These are phyloP conservation scores for Dichotomopilus funicola DNA, from an alignment of 2,329 filamentous ascomycete species.

Conservation along the genomic window DNA sequence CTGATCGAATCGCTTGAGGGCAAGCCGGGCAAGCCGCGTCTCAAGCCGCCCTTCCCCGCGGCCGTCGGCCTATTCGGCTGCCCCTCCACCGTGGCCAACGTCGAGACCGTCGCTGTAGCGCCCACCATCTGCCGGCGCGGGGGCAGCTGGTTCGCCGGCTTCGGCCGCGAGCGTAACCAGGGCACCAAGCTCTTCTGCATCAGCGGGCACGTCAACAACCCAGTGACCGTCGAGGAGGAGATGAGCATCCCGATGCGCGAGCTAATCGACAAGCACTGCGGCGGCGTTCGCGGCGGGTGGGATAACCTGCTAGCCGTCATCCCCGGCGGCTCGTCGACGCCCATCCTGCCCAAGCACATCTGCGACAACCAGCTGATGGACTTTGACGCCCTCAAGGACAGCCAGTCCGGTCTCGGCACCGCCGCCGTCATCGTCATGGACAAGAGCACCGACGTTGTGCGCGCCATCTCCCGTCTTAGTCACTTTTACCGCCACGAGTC, in stretches of 20 bases:
- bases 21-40: conserved; percentile 95
- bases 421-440: conserved; percentile 99
- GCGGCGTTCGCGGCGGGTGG: conserved; percentile 93
- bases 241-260: conserved; percentile 97
- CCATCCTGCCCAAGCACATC: conserved; percentile 80
- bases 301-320: conserved; percentile 95
- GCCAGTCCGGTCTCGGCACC: conserved; percentile 92
- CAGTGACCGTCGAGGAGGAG: conserved; percentile 95
- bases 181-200: conserved; percentile 99
- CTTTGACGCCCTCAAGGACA: conserved; percentile 97
- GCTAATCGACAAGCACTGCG: conserved; percentile 96
- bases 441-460: conserved; percentile 92
- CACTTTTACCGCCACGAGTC: conserved; percentile 99
- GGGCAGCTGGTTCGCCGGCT: conserved; percentile 84
- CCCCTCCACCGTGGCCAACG: conserved; percentile 95
- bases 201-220: conserved; percentile 98
- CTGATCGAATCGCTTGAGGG: conserved; percentile 97
- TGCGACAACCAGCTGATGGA: conserved; percentile 98
- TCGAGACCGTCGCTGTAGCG: conserved; percentile 92
- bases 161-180: conserved; percentile 92
- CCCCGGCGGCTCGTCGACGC: conserved; percentile 92
- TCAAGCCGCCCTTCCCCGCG: conserved; percentile 98
- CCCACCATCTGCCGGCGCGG: conserved; percentile 94
- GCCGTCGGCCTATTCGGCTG: conserved; percentile 97
- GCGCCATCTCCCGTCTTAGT: conserved; percentile 84